phyloP scores from a whole-genome alignment of 371 early-diverging fungal species.

The Polyrhizophydium stewartii region DNA sequence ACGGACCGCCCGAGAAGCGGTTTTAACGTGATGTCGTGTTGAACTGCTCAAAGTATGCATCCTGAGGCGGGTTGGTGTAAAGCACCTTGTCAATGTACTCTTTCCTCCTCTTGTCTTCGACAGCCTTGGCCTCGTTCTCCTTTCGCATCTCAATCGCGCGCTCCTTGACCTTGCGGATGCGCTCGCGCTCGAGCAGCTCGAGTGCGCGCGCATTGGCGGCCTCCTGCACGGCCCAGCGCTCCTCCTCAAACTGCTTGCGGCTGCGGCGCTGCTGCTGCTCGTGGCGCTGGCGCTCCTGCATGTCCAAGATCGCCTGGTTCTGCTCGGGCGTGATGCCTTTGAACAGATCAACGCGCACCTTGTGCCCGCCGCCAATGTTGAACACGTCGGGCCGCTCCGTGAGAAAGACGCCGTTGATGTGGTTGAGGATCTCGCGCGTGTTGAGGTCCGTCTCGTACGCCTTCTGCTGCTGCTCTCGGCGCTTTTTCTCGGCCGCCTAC shows the following conservation, averaged over 20 bases:
- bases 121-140: constrained; percentile 36
- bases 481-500: constrained; percentile 31
- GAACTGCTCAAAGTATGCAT: constrained; percentile 45
- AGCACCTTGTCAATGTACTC: constrained; percentile 40
- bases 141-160: constrained; percentile 23
- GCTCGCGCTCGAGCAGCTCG: constrained; percentile 36
- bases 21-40: constrained; percentile 45
- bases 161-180: constrained; percentile 18
- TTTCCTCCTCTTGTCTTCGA: constrained; percentile 33
- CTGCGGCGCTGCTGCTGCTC: constrained; percentile 25
- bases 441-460: constrained; percentile 27
- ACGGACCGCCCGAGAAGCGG: neutral
- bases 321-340: constrained; percentile 45
- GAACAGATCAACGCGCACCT: constrained; percentile 44
- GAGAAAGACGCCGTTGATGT: constrained; percentile 36
- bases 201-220: constrained; percentile 31
- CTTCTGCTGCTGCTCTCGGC: constrained; percentile 23
- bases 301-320: constrained; percentile 24
- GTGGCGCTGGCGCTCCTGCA: constrained; percentile 37
- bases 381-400: constrained; percentile 43
- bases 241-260: constrained; percentile 21
- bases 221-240: constrained; percentile 32
- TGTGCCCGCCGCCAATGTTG: constrained; percentile 38
- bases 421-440: constrained; percentile 28
- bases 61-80: constrained; percentile 44